A percentile compares a stretch with the other conserved stretches of the same genome.
phyloP scores from a whole-genome alignment of 2,329 filamentous ascomycete genomes.

The Pyricularia grisea region DNA sequence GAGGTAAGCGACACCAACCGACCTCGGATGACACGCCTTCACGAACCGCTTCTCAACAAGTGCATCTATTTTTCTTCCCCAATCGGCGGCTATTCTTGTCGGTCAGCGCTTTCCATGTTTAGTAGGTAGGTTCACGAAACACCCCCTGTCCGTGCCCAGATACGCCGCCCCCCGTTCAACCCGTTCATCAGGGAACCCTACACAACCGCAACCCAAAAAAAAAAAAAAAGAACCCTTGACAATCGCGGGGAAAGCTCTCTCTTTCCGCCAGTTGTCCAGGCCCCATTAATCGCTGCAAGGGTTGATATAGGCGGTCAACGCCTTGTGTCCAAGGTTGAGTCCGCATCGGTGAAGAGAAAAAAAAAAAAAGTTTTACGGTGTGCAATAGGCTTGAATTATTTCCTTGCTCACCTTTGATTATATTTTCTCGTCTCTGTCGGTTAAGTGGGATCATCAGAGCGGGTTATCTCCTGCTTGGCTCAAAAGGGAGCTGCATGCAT shows the following conservation, averaged over 20 bases:
- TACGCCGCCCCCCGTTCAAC: not conserved
- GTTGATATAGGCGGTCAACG: not conserved
- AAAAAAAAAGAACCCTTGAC: not conserved
- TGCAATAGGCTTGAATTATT: not conserved
- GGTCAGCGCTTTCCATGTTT: not conserved
- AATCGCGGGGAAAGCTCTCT: not conserved
- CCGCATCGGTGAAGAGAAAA: not conserved
- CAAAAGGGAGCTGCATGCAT: not conserved
- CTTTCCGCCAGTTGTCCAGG: not conserved
- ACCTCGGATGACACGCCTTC: not conserved
- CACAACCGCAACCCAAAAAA: not conserved
- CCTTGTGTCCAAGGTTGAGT: not conserved
- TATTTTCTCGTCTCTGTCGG: not conserved
- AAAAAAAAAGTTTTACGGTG: not conserved
- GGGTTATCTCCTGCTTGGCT: not conserved
- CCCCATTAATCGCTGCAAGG: not conserved
- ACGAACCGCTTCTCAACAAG: not conserved
- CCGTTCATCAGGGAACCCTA: not conserved
- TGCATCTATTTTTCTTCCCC: not conserved
- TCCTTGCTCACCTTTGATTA: not conserved
- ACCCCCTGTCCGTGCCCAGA: not conserved
- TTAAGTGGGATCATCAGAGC: not conserved
- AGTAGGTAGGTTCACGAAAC: not conserved
- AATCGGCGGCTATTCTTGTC: not conserved
- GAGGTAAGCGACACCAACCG: not conserved